Base-by-base conservation (phyloP, 202 grass and related monocot genomes). In the Elaeis oleifera region DNA sequence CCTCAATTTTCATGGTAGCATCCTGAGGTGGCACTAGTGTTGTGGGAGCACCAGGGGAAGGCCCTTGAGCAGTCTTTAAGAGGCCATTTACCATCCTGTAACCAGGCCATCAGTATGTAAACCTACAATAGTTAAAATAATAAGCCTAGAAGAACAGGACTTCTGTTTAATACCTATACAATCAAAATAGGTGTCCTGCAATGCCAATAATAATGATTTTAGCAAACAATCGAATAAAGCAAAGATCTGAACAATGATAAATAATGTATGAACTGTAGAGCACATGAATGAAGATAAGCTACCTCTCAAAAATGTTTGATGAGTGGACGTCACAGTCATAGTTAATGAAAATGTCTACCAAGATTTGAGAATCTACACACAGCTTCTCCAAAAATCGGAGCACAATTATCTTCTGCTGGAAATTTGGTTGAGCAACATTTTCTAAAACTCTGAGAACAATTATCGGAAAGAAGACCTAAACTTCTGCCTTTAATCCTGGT, bases 271-370 rank as follows among this genome's bases (percentile, higher is more conserved):
- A 32, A 32, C 29, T 1, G 4, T 32, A 32, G 29, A 60, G 17
- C 11, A 39, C 16, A 29, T 3, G 54, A 57, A 19, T 39, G 54
- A 22, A 19, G 26, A 51, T 16, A 28, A 27, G 61, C 21, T 84
- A 99, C 94, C 94, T 85, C 66, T 92, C 94, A 81, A 99, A 97
- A 84, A 99, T 92, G 68, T 99, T 89, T 67, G 94, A 92, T 49
- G 94, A 99, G 63, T 92, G 88, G 51, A 92, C 88, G 78, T 99
- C 94, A 71, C 88, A 92, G 29, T 99, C 94, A 49, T 99, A 99
- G 75, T 99, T 99, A 61, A 99, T 79, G 74, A 99, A 99, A 82
- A 99, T 92, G 63, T 99, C 94, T 29, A 99, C 80, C 69, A 99
- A 79, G 52, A 99, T 92, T 81, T 99, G 88, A 71, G 88, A 92